Conservation (phyloP, 2,329 filamentous ascomycete genomes). For the Fusarium sulawesiense region DNA sequence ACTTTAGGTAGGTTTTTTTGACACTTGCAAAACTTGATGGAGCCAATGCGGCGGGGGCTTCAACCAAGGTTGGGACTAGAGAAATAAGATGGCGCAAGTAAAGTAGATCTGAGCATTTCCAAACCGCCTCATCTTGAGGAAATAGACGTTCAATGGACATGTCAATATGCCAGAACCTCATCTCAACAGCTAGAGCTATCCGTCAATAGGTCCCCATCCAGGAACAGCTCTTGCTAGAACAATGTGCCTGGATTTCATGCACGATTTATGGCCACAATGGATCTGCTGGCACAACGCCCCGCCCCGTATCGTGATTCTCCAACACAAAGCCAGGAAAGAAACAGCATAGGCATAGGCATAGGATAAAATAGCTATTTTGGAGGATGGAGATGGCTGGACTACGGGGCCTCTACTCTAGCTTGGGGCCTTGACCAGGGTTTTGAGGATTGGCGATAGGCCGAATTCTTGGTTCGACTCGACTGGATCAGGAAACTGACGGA, state of each 20-base stretch:
- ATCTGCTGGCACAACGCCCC: slow-evolving; percentile 44
- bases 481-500: slow-evolving; percentile 20
- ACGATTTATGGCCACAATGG: slow-evolving; percentile 42
- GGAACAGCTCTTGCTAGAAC: slow-evolving; percentile 35
- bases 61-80: slow-evolving; percentile 35
- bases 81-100: slow-evolving; percentile 39
- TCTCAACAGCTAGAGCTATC: slow-evolving; percentile 1
- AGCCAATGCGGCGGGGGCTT: slow-evolving; percentile 32
- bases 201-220: slow-evolving; percentile 16
- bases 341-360: slow-evolving; percentile 12
- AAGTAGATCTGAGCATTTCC: slow-evolving; percentile 21
- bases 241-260: slow-evolving; percentile 40
- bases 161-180: neutral
- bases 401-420: slow-evolving; percentile 21
- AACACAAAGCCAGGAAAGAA: slow-evolving; percentile 30
- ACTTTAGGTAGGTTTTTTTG: slow-evolving; percentile 21
- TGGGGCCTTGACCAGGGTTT: slow-evolving; percentile 27
- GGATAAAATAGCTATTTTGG: slow-evolving; percentile 26
- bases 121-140: slow-evolving; percentile 17
- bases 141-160: neutral
- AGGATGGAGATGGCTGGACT: slow-evolving; percentile 37
- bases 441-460: slow-evolving; percentile 29
- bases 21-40: slow-evolving; percentile 14
- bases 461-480: slow-evolving; percentile 34
- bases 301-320: slow-evolving; percentile 43